Conservation (phyloP, 2,329 filamentous ascomycete species). For the Cylindrodendrum hubeiense region DNA sequence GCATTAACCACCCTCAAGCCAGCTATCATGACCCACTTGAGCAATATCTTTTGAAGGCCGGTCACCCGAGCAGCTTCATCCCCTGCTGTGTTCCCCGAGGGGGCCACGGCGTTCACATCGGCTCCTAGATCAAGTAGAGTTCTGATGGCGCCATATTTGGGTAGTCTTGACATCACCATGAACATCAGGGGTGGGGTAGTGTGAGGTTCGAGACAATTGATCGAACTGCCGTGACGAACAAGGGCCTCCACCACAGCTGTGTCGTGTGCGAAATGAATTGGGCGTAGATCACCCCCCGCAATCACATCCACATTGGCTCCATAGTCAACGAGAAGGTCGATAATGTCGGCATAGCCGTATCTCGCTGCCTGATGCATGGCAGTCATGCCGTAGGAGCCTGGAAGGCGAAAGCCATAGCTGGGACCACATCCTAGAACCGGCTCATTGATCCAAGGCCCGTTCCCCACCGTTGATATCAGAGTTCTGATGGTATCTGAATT, state of each 20-base stretch:
- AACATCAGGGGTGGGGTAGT: conserved; percentile 1
- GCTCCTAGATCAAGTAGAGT: conserved; percentile 10
- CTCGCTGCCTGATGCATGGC: conserved; percentile 20
- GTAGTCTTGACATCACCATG: neutral
- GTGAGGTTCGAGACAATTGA: neutral
- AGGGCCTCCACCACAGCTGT: conserved; percentile 11
- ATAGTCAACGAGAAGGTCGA: conserved; percentile 12
- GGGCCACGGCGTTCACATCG: neutral
- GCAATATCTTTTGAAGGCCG: too few species aligned
- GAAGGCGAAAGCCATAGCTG: neutral
- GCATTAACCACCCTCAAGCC: too few species aligned
- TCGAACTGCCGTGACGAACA: conserved; percentile 11
- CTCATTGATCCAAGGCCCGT: conserved; percentile 13
- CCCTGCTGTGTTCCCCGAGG: neutral
- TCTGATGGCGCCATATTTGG: neutral
- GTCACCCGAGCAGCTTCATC: too few species aligned
- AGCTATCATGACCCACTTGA: too few species aligned
- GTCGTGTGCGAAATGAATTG: conserved; percentile 21
- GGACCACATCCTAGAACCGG: conserved; percentile 14
- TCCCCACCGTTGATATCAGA: neutral
- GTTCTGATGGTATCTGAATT: conserved; percentile 1
- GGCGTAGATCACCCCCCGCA: neutral
- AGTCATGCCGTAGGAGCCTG: conserved; percentile 12
- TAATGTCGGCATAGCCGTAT: conserved; percentile 4
- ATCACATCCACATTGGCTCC: conserved; percentile 12